Evolutionary conservation across 805 yeast genomes (phyloP), one percentile per base, ranked within the genome.

Genomic region (Barnettozyma vustinii): DNA sequence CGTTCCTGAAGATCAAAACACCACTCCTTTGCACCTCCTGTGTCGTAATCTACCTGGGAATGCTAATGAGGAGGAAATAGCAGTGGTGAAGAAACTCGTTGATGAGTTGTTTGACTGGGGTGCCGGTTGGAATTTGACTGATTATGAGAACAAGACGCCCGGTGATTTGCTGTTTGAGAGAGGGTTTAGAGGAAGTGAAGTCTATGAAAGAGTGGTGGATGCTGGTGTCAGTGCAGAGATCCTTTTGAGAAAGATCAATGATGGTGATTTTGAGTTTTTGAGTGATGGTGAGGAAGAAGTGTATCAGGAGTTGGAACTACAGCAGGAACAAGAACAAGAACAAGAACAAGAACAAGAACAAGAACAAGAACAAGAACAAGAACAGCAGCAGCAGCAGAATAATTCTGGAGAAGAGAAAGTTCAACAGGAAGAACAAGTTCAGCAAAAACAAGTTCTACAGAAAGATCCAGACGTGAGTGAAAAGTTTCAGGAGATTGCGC

Each of bases 151-250:
- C 55, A 82, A 83, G 52, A 87, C 97, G 0, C 89, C 97, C 0
- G 98, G 96, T 2, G 91, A 96, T 65, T 75, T 90, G 8, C 71
- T 91, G 21, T 65, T 75, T 35, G 76, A 80, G 42, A 69, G 85
- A 44, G 76, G 75, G 2, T 61, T 71, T 57, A 64, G 58, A 58
- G 66, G 59, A 1, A 62, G 71, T 6, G 67, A 68, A 21, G 68
- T 86, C 36, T 80, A 80, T 56, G 60, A 65, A 15, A 57, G 69
- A 44, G 62, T 79, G 42, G 87, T 91, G 1, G 83, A 80, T 51
- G 96, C 97, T 1, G 98, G 98, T 40, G 92, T 88, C 1, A 74
- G 96, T 51, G 94, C 97, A 0, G 97, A 91, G 63, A 71, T 91
- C 36, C 68, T 91, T 19, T 70, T 92, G 52, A 73, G 96, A 52